Base-by-base conservation (phyloP, 2,329 filamentous ascomycete species). In the Calonectria crousiana region DNA sequence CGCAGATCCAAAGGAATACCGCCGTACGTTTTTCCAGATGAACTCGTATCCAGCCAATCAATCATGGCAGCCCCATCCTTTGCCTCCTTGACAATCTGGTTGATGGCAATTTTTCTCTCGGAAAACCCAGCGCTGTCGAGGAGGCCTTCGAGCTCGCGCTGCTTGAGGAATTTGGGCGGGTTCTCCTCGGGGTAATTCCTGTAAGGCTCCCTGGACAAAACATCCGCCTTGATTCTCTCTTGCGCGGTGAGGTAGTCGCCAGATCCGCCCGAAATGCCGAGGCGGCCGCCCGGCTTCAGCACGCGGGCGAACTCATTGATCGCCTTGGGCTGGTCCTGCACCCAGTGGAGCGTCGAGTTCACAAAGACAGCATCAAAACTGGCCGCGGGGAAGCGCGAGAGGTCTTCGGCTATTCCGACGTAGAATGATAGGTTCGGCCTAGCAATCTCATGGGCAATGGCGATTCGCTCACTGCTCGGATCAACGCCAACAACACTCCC, bases 321-420 rank as follows among this genome's bases (percentile, higher is more conserved):
- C 13, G 56, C 56, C 34, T 60, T 41, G n/a, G 56, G 56, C 9
- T 60, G 56, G 16, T 60, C 56, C n/a, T 60, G 56, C n/a, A 60
- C 56, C 56, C 56, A 60, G 38, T 60, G 56, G 16, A 60, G 56
- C n/a, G 56, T 60, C 56, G 56, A 60, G 4, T 60, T 60, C 20
- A 60, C 56, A 41, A 60, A 60, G n/a, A 60, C 56, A 6, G n/a
- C 56, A 41, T 60, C 56, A 60, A 60, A 60, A 14, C 30, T 16
- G 4, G 34, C 56, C n/a, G 56, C 23, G 5, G 32, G 56, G 23
- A 60, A 60, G 13, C 56, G 56, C n/a, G 56, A 60, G n/a, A 60
- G 56, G 14, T 60, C 56, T 18, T 60, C 56, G 34, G 56, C 56
- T 38, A 60, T 41, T 60, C 56, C 56, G 13, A 60, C 34, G 56